Evolutionary conservation across 352 stramenopile species (phyloP), one percentile per base, ranked within the genome.

Genomic region (Blastocystis sp.): DNA sequence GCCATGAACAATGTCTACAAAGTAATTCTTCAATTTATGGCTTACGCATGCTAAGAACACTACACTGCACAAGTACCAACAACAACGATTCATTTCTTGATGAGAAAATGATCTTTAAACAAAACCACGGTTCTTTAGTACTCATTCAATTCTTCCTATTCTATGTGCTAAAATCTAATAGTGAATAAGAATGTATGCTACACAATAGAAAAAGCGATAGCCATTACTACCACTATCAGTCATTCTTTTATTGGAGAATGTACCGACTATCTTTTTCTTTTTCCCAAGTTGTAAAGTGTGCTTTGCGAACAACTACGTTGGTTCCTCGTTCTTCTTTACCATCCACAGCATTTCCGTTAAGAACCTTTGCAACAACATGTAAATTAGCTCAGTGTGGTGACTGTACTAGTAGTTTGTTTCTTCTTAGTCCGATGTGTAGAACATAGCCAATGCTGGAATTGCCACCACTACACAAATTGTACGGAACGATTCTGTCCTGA

Each of bases 391-490:
- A 13, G 27, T 84, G 73, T 64, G 9, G 22, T 24, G 53, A 48
- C 27, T 84, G 73, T 27, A 54, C 64, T 56, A 84, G 73, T 84
- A 15, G 17, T 24, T 6, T 17, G n/a, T 69, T 13, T 11, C 19
- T 37, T 40, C 15, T 11, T n/a, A 1, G 13, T n/a, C 3, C 30
- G 35, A 59, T 27, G 4, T 15, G 27, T 64, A 89, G 60, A 89
- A 64, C 24, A 77, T 6, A 89, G 53, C 1, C 35, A 53, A 56
- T 89, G 78, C 54, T 89, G 78, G 78, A 89, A 89, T 56, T 89
- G 78, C 54, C 60, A 76, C 33, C 66, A 76, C 51, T 76, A 77
- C 27, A 89, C 60, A 9, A 59, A 89, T 56, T 89, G 78, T 53
- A 42, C 77, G 1, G 56, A 68, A 35, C 78, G 78, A 62, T 89